Evolutionary conservation across 1,284 basidiomycete genomes (phyloP).

Genomic region (Trichosporon coremiiforme): DNA sequence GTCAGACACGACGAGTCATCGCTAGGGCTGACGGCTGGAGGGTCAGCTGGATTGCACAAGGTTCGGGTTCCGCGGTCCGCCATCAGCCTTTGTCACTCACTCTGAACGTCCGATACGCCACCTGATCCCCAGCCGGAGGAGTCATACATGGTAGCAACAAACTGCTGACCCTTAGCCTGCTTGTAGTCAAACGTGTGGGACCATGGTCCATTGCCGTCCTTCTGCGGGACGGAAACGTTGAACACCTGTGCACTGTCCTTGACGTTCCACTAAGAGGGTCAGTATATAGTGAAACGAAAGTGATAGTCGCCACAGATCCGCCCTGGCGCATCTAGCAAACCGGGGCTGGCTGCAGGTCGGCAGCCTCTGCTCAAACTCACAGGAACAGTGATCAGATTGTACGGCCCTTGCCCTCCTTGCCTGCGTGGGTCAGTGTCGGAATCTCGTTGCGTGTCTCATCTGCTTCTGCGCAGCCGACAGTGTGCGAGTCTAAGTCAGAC

Average conservation of each 20-base stretch:
- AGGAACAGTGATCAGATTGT: conserved; percentile 10
- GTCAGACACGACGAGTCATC: neutral
- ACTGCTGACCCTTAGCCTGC: conserved; percentile 34
- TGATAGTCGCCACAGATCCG: neutral
- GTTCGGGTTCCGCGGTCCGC: neutral
- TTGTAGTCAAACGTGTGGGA: too few species aligned
- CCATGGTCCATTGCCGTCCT: neutral
- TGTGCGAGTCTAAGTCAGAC: neutral
- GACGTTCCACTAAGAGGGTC: neutral
- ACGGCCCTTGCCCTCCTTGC: conserved; percentile 7
- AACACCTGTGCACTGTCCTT: conserved; percentile 6
- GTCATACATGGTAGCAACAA: conserved; percentile 47
- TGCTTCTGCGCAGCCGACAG: neutral
- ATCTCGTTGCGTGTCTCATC: neutral
- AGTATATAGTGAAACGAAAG: neutral
- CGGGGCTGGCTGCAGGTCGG: neutral
- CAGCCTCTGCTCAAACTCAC: neutral
- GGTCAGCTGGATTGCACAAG: neutral
- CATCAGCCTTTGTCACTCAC: conserved; percentile 29
- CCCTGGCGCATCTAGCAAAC: too few species aligned
- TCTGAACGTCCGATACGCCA: conserved; percentile 43
- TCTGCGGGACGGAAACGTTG: conserved; percentile 42
- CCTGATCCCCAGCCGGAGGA: conserved; percentile 43
- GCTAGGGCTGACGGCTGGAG: neutral
- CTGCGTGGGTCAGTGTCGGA: neutral